Base-by-base conservation (phyloP, 225 moss, liverwort and hornwort genomes). In the Rhytidiadelphus loreus region DNA sequence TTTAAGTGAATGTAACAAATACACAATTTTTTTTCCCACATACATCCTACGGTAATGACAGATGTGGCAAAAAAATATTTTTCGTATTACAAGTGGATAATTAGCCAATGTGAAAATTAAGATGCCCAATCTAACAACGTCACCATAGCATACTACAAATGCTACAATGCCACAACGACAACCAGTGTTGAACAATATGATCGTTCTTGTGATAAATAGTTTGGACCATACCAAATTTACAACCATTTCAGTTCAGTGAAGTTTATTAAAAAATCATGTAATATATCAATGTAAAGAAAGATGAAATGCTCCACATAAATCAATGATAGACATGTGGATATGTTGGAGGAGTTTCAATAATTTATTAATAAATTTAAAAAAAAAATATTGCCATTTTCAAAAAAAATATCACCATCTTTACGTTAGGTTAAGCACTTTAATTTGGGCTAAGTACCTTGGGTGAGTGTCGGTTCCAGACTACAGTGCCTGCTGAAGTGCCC, bases 141-240 rank as follows among this genome's bases (percentile, higher is more conserved):
- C 7, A 72, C 28, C 7, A 71, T 71, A 43, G 43, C 2, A 44
- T 28, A 72, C 17, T 6, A 17, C 8, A 6, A 44, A 28, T 44
- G 17, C 2, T 72, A 72, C 10, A 72, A 44, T 44, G 10, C 17
- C 29, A 16, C 16, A 72, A 72, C 2, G 28, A 28, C 16, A 46
- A 48, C 0, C 0, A 0, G 2, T 29, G 11, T 74, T 11, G 12
- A 48, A 74, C 19, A 29, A 3, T 32, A 19, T 18, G 10, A 11
- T 48, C 11, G 29, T 46, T 4, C 7, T 46, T 18, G 29, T 30
- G 0, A 73, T 18, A 48, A 46, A 11, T 30, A 30, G 2, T 73
- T 48, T 48, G 30, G 2, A 74, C 0, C 12, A 74, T 29, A 48
- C 17, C 0, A 29, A 73, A 17, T 48, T 48, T 2, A 46, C 6